Conservation (phyloP, 164 flowering plant species). For the Macadamia integrifolia region DNA sequence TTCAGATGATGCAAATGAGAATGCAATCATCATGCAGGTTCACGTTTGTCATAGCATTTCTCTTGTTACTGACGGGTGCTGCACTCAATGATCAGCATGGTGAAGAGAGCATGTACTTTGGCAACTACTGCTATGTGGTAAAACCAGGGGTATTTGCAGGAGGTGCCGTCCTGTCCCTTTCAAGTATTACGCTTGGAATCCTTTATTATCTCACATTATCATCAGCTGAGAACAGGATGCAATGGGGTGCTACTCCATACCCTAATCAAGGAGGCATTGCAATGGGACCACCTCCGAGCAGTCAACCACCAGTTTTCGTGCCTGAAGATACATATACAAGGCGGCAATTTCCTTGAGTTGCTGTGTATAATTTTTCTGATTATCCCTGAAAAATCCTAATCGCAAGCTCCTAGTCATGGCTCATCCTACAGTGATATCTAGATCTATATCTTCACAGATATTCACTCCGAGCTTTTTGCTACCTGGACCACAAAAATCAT, state of each 20-base stretch:
- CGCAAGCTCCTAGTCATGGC: not conserved
- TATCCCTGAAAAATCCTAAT: not conserved
- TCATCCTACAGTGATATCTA: not conserved
- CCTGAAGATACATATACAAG: slow-evolving; percentile 82
- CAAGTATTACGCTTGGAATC: slow-evolving; percentile 60
- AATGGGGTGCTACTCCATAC: slow-evolving; percentile 21
- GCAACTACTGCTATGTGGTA: slow-evolving; percentile 77
- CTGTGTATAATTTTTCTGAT: no score
- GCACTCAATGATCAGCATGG: slow-evolving; percentile 77
- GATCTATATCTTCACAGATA: not conserved
- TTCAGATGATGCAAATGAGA: not conserved
- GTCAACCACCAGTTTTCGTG: slow-evolving; percentile 66
- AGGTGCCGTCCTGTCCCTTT: slow-evolving; percentile 69
- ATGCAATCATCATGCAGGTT: slow-evolving; percentile 47
- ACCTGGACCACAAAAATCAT: not conserved
- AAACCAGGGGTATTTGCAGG: slow-evolving; percentile 91
- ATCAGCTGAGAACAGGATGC: slow-evolving; percentile 25
- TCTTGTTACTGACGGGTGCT: slow-evolving; percentile 80
- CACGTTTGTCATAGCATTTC: slow-evolving; percentile 77
- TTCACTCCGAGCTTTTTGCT: not conserved
- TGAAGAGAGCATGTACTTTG: slow-evolving; percentile 49
- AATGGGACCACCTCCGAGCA: slow-evolving; percentile 56
- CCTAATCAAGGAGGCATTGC: slow-evolving; percentile 52
- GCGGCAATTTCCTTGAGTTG: slow-evolving; percentile 45
- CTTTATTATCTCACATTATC: slow-evolving; percentile 48